These are phyloP conservation scores for Cladobotryum protrusum DNA, from an alignment of 2,329 filamentous ascomycete species.

Conservation along the genomic window DNA sequence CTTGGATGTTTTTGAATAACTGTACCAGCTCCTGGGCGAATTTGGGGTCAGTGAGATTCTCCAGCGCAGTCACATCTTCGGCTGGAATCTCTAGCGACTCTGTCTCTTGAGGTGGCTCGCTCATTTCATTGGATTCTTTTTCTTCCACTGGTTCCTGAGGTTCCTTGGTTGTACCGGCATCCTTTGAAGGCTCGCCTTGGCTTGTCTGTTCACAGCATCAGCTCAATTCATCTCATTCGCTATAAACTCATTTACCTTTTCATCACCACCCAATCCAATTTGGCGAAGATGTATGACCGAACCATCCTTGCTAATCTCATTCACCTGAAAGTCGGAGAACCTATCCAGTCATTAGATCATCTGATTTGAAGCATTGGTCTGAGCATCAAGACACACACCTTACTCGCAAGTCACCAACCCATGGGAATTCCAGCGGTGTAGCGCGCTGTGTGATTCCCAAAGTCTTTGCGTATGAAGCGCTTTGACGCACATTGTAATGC, in stretches of 20 bases:
- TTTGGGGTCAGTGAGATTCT: constrained; percentile 31
- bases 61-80: constrained; percentile 31
- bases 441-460: constrained; percentile 36
- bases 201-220: constrained; percentile 1
- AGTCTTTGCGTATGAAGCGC: constrained; percentile 27
- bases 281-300: constrained; percentile 65
- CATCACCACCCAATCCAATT: constrained; percentile 25
- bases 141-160: constrained; percentile 15
- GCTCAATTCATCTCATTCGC: background rate
- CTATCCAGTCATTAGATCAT: constrained; percentile 30
- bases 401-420: constrained; percentile 36
- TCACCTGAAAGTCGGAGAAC: constrained; percentile 89
- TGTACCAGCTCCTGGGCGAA: constrained; percentile 36
- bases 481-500: constrained; percentile 24
- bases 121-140: constrained; percentile 15
- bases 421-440: constrained; percentile 30
- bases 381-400: constrained; percentile 23
- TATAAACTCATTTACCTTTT: constrained; percentile 1
- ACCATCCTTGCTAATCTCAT: constrained; percentile 75
- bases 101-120: constrained; percentile 13
- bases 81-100: constrained; percentile 23
- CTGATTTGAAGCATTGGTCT: background rate
- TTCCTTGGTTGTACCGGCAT: constrained; percentile 8
- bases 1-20: constrained; percentile 34
- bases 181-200: constrained; percentile 1